A percentile compares a stretch with the other conserved stretches of the same genome.
These are phyloP conservation scores for Pichia kluyveri DNA, from an alignment of 805 yeast species.

Conservation along the genomic window DNA sequence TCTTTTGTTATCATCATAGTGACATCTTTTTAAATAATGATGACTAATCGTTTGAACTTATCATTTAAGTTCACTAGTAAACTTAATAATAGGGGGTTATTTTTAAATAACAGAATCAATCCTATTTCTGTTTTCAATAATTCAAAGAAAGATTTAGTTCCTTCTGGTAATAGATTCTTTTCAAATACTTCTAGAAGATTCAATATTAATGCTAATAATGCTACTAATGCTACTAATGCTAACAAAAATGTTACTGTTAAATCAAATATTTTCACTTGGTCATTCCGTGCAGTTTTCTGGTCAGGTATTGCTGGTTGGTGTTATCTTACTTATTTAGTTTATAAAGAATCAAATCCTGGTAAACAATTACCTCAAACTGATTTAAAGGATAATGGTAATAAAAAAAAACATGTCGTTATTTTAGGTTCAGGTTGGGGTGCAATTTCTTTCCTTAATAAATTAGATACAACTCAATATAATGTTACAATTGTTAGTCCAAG, in stretches of 20 bases:
- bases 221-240: not conserved
- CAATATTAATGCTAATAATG: not conserved
- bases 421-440: constrained; percentile 96
- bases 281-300: constrained; percentile 43
- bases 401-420: constrained; percentile 67
- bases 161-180: not conserved
- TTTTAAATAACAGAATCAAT: not conserved
- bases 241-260: not conserved
- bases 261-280: constrained; percentile 26
- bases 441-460: constrained; percentile 69
- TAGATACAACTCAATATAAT: constrained; percentile 81
- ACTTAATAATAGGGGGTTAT: not conserved
- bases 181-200: not conserved
- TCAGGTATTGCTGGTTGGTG: constrained; percentile 45
- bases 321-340: constrained; percentile 53
- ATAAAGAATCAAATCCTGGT: constrained; percentile 53
- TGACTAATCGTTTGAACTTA: not conserved
- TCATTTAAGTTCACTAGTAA: too few relatives aligned
- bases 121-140: not conserved
- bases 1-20: not conserved
- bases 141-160: not conserved
- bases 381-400: constrained; percentile 39
- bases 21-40: not conserved
- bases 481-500: constrained; percentile 89
- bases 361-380: constrained; percentile 50